These are phyloP conservation scores for Fusarium tjaetaba DNA, from an alignment of 2,329 filamentous ascomycete genomes.

Conservation along the genomic window DNA sequence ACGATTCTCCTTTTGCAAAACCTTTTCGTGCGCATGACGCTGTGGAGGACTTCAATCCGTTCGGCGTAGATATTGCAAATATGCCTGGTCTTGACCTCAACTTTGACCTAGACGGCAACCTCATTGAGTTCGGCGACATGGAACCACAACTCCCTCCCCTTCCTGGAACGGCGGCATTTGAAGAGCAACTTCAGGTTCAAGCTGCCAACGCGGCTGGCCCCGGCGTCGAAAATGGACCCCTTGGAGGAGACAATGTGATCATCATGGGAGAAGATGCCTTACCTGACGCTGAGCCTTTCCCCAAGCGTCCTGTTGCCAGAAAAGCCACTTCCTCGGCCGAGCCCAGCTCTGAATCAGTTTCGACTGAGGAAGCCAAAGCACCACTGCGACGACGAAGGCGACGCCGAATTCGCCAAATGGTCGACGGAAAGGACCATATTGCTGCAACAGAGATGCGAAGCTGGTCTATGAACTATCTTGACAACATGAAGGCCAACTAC, in stretches of 20 bases:
- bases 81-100: conserved; percentile 56
- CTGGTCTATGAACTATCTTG: conserved; percentile 57
- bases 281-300: conserved; percentile 52
- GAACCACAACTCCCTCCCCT: conserved; percentile 56
- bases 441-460: conserved; percentile 49
- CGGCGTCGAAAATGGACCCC: background rate
- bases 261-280: conserved; percentile 52
- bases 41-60: conserved; percentile 45
- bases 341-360: conserved; percentile 38
- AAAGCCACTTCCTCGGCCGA: conserved; percentile 22
- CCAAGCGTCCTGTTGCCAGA: conserved; percentile 35
- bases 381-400: conserved; percentile 39
- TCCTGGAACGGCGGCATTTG: conserved; percentile 35
- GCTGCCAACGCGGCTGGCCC: conserved; percentile 18
- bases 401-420: conserved; percentile 42
- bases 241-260: conserved; percentile 49
- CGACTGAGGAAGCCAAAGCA: conserved; percentile 32
- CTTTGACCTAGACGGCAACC: conserved; percentile 63
- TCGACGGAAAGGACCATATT: conserved; percentile 50
- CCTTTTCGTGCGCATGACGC: conserved; percentile 26
- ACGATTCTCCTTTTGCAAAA: conserved; percentile 44
- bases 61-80: conserved; percentile 52
- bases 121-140: conserved; percentile 53
- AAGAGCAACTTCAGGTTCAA: conserved; percentile 7
- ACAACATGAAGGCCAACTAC: conserved; percentile 63